Base-by-base conservation (phyloP, 306 rosid genomes). In the Comarum palustre region DNA sequence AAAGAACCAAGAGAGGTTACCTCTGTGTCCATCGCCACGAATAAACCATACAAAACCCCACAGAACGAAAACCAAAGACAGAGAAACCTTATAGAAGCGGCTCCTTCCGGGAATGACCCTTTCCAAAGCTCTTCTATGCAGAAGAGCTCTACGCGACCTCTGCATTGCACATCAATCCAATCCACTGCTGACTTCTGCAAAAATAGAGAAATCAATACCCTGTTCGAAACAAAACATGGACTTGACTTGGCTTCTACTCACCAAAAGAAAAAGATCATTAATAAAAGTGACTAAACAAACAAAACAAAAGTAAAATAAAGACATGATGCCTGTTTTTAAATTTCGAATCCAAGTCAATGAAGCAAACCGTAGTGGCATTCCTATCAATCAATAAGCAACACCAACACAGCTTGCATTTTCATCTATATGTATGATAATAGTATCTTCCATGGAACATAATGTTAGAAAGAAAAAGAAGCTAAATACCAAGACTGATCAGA, bases 1-100 rank as follows among this genome's bases (percentile, higher is more conserved):
- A 24, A 58, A 5, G 32, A 55, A 24, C 73, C 72, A 47, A 17
- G 16, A 73, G 50, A 41, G 50, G 76, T 34, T 80, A 82, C 98
- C 98, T 83, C 74, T 71, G 75, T 87, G 79, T 77, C 89, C 89
- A 73, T 87, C 82, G 27, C 93, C 91, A 8, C 2, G 86, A 75
- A 85, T 81, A 80, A 91, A 73, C 97, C 97, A 93, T 55, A 88
- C 41, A 42, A 89, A 72, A 13, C 82, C 94, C 98, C 98, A 91
- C 51, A 89, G 63, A 84, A 78, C 76, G 71, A 90, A 85, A 68
- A 88, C 78, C 81, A 89, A 73, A 7, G 99, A 91, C 27, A 94
- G 54, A 82, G 98, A 91, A 78, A 88, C 72, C 77, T 84, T 90
- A 71, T 87, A 90, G 51, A 91, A 76, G 59, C 62, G 80, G 80